A percentile compares a stretch with the other conserved stretches of the same genome.
Evolutionary conservation across 2,329 filamentous ascomycete species (phyloP).

Genomic region (Cordyceps fumosorosea): DNA sequence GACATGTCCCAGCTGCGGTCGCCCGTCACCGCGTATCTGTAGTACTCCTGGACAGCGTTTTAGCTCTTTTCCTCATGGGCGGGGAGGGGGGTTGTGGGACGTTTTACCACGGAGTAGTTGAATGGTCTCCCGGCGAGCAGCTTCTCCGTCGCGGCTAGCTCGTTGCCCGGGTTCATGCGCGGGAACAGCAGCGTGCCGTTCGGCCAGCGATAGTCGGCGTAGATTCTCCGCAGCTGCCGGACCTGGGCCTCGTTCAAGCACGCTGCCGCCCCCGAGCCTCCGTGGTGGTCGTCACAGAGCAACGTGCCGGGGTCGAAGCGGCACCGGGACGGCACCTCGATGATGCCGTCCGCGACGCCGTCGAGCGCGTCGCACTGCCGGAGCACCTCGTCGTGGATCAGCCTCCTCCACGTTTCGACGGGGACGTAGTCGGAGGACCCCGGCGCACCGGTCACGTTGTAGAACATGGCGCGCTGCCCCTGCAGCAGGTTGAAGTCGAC

Average conservation of each 20-base stretch:
- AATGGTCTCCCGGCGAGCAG: slow-evolving; percentile 31
- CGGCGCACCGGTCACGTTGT: slow-evolving; percentile 32
- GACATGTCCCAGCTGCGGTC: slow-evolving; percentile 30
- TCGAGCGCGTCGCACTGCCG: slow-evolving; percentile 45
- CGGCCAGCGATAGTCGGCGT: slow-evolving; percentile 23
- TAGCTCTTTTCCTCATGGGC: too few species aligned
- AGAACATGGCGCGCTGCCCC: slow-evolving; percentile 35
- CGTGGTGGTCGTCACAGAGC: slow-evolving; percentile 29
- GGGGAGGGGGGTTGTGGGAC: too few species aligned
- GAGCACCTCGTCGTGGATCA: slow-evolving; percentile 20
- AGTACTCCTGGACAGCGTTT: slow-evolving; percentile 25
- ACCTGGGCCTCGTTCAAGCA: slow-evolving; percentile 40
- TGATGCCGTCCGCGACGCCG: slow-evolving; percentile 41
- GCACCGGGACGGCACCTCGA: slow-evolving; percentile 39
- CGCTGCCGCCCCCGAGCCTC: slow-evolving; percentile 11
- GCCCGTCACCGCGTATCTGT: slow-evolving; percentile 34
- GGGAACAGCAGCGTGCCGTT: slow-evolving; percentile 33
- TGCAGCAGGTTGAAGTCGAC: slow-evolving; percentile 29
- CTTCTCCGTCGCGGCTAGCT: slow-evolving; percentile 35
- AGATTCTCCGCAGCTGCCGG: slow-evolving; percentile 25
- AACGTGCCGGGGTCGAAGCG: slow-evolving; percentile 35
- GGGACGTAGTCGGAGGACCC: slow-evolving; percentile 22
- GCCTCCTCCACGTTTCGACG: slow-evolving; percentile 17
- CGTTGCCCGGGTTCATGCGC: slow-evolving; percentile 41
- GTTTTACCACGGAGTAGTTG: slow-evolving; percentile 17